Evolutionary conservation across 257 asterid species (phyloP), one percentile per base, ranked within the genome.

Genomic region (Lantana camara): DNA sequence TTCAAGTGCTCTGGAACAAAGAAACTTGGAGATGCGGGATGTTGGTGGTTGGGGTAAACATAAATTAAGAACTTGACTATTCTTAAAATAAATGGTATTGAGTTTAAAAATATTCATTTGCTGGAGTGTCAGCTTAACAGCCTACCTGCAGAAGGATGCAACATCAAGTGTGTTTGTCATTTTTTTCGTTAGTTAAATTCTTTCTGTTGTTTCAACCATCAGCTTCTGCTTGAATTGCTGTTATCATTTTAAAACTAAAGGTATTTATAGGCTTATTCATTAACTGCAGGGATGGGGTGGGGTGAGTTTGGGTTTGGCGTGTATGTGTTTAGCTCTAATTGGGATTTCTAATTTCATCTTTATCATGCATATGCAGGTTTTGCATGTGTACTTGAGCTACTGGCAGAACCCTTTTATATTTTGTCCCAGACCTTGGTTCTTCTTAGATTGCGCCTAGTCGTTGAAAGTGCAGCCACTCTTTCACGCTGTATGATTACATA

Each of bases 331-430:
- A n/a, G n/a, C 19, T 34, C 29, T 48, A 3, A 48, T 60, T 48
- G 48, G 19, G 41, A 37, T 51, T 49, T 60, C 32, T 68, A 27
- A 34, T 65, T 37, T 20, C 16, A 49, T 66, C n/a, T 37, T 50
- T 20, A 70, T 38, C 46, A 16, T 46, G 9, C 60, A 34, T 44
- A 41, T 69, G 75, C 83, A 94, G 97, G 97, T 72, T 88, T 88
- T 58, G 99, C 96, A 22, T 94, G 99, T 68, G 60, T 84, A n/a
- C 74, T 94, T 58, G 99, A 94, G 89, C 88, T 94, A 60, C 66
- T 94, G 73, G 96, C 99, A 16, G 99, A 94, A 73, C 97, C 97
- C 5, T 75, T 94, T 57, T 90, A 90, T 77, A 90, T 94, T 69
- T 83, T 94, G 77, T 84, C 99, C 54, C 99, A 94, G 76, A 90